These are phyloP conservation scores for Aspergillus fructus DNA, from an alignment of 2,329 filamentous ascomycete species.

Conservation along the genomic window DNA sequence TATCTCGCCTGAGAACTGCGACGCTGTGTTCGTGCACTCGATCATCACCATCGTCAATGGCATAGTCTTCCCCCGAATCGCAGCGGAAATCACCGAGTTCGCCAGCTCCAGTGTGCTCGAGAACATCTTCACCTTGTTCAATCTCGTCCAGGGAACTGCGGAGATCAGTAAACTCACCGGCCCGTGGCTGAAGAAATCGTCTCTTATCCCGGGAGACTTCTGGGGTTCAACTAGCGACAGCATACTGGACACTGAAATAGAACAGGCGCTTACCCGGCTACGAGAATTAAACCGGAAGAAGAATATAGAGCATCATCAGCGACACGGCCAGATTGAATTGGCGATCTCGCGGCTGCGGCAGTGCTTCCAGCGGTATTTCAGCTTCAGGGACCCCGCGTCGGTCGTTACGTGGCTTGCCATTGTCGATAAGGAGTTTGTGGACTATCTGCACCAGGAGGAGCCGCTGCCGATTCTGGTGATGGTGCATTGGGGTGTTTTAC, in stretches of 20 bases:
- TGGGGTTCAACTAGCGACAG: neutral
- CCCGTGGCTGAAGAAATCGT: neutral
- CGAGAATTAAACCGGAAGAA: neutral
- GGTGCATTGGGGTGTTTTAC: neutral
- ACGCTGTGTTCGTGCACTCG: neutral
- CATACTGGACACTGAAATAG: neutral
- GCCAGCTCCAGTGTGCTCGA: neutral
- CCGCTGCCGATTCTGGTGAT: neutral
- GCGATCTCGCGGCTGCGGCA: neutral
- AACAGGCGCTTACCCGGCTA: neutral
- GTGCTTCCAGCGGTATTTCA: neutral
- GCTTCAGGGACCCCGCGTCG: neutral
- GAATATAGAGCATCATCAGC: accelerated
- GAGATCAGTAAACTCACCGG: neutral
- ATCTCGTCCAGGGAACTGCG: neutral
- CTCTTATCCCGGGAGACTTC: neutral
- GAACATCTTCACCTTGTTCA: neutral
- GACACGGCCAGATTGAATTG: neutral
- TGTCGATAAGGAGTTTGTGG: neutral
- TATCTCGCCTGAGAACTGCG: neutral
- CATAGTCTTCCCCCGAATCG: neutral
- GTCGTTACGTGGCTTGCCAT: neutral
- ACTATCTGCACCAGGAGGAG: neutral
- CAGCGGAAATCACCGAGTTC: neutral
- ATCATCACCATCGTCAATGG: neutral